These are phyloP conservation scores for Tuber magnatum DNA, from an alignment of 495 filamentous ascomycete genomes.

Conservation along the genomic window DNA sequence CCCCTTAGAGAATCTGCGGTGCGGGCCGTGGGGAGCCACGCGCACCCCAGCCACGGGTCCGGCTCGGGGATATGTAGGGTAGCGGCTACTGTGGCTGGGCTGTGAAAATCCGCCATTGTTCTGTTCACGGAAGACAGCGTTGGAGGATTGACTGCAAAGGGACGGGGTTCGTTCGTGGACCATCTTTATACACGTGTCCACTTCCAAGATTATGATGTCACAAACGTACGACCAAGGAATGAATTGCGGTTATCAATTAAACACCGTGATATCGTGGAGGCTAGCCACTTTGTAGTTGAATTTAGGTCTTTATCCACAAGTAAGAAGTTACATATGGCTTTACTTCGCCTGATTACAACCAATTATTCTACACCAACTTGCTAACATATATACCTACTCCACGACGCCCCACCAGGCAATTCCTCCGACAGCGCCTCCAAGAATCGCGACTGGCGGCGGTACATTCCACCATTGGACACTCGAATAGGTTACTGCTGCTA, in stretches of 20 bases:
- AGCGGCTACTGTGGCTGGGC: not conserved
- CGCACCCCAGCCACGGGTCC: not conserved
- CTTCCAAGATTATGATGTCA: not conserved
- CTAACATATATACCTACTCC: not conserved
- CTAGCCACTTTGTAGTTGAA: not conserved
- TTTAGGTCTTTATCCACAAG: not conserved
- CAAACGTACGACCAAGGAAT: not conserved
- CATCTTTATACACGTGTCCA: not conserved
- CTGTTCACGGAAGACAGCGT: not conserved
- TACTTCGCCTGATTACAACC: not conserved
- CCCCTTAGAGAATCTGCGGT: not conserved
- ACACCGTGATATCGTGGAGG: not conserved
- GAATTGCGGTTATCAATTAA: not conserved
- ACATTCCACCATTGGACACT: slow-evolving; percentile 58
- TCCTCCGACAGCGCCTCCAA: slow-evolving; percentile 59
- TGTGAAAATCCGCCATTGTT: not conserved
- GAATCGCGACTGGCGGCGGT: slow-evolving; percentile 55
- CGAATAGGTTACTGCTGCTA: slow-evolving; percentile 57
- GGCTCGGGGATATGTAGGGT: not conserved
- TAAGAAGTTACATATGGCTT: not conserved
- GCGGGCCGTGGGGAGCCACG: not conserved
- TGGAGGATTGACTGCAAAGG: not conserved
- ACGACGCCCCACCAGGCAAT: slow-evolving; percentile 60
- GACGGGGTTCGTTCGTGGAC: not conserved
- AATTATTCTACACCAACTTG: not conserved